Conservation (phyloP, 768 basidiomycete genomes). For the Leccinum subgranulosum region DNA sequence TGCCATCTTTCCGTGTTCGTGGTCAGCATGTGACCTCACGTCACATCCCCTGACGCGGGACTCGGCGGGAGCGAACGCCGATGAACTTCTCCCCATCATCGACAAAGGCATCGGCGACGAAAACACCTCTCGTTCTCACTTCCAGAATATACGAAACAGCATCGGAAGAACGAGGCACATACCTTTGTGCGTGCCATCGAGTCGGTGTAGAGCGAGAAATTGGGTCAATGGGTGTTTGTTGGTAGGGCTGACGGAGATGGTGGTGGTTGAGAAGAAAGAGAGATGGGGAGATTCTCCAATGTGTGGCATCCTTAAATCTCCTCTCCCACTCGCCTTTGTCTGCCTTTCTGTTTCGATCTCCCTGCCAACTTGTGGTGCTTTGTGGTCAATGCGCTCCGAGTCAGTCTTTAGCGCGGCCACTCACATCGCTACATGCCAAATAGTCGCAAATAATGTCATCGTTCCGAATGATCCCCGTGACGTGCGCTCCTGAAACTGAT, state of each 20-base stretch:
- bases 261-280: slow-evolving; percentile 19
- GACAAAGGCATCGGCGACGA: slow-evolving; percentile 5
- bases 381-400: slow-evolving; percentile 24
- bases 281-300: slow-evolving; percentile 2
- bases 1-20: slow-evolving; percentile 17
- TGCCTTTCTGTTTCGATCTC: slow-evolving; percentile 14
- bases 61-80: background rate
- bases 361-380: slow-evolving; percentile 22
- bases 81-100: slow-evolving; percentile 4
- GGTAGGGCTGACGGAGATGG: slow-evolving; percentile 9
- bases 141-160: background rate
- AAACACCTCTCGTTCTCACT: background rate
- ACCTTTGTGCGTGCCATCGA: slow-evolving; percentile 72
- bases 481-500: background rate
- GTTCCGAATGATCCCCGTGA: too few relatives aligned
- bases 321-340: background rate
- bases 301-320: slow-evolving; percentile 15
- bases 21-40: slow-evolving; percentile 8
- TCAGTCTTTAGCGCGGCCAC: background rate
- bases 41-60: slow-evolving; percentile 10
- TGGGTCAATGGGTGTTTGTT: background rate
- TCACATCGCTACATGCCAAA: slow-evolving; percentile 21
- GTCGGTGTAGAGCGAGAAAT: slow-evolving; percentile 1
- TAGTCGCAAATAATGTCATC: slow-evolving; percentile 5
- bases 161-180: slow-evolving; percentile 1